A percentile compares a stretch with the other conserved stretches of the same genome.
phyloP scores from a whole-genome alignment of 83 land plant species.

The Picea abies region DNA sequence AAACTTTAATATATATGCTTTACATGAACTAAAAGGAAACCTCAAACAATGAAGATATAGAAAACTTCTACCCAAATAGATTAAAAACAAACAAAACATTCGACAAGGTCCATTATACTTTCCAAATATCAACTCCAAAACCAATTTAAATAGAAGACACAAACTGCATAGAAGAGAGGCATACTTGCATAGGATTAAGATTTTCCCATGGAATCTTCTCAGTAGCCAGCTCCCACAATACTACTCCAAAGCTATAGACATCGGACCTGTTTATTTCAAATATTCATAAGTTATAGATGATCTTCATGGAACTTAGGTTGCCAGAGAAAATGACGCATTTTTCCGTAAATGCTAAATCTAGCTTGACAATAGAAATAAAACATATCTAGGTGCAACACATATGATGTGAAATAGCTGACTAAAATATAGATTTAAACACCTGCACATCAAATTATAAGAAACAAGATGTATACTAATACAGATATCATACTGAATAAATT shows the following conservation, averaged over 20 bases:
- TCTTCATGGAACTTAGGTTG: neutral
- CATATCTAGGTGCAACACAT: neutral
- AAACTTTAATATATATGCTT: neutral
- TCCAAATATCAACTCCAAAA: neutral
- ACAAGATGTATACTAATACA: neutral
- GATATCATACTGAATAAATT: neutral
- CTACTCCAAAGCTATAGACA: slow-evolving; percentile 76
- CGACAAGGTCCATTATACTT: neutral
- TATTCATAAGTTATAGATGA: neutral
- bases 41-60: neutral
- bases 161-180: neutral
- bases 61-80: neutral
- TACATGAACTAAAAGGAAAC: neutral
- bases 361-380: neutral
- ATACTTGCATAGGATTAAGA: slow-evolving; percentile 80
- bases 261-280: slow-evolving; percentile 52
- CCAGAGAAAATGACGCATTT: neutral
- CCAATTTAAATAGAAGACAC: neutral
- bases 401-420: neutral
- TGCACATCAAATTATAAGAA: neutral
- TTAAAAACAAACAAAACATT: neutral
- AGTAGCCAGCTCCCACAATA: slow-evolving; percentile 83
- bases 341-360: neutral
- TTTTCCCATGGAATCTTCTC: slow-evolving; percentile 83
- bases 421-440: neutral